phyloP scores from a whole-genome alignment of 331 rosid genomes.

The Malus hybrid region DNA sequence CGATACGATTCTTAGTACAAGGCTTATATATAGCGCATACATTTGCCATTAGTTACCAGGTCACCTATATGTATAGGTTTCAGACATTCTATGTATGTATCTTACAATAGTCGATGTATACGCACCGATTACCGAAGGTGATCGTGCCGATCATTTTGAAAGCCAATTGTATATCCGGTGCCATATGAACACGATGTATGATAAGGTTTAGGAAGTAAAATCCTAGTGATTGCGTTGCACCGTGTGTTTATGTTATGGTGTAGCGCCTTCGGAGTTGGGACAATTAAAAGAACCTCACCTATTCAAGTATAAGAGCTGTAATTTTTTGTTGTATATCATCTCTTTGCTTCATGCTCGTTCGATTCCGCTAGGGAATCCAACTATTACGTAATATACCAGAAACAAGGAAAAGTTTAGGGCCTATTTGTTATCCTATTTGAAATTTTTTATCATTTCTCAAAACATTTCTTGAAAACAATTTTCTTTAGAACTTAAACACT shows the following conservation, averaged over 20 bases:
- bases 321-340: not conserved
- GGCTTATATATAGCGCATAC: too few species aligned
- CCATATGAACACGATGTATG: not conserved
- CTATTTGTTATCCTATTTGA: too few species aligned
- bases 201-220: not conserved
- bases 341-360: not conserved
- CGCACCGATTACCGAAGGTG: not conserved
- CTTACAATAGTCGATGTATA: not conserved
- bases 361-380: not conserved
- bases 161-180: not conserved
- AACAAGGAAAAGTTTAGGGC: too few species aligned
- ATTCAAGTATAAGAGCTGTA: not conserved
- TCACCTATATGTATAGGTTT: constrained; percentile 1
- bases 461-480: too few species aligned
- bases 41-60: not conserved
- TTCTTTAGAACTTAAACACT: too few species aligned
- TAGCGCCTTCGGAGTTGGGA: not conserved
- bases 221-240: not conserved
- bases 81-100: not conserved
- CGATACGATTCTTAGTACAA: too few species aligned
- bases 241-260: not conserved
- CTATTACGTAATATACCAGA: too few species aligned
- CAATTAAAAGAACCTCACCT: not conserved
- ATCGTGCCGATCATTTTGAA: not conserved
- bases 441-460: too few species aligned